Evolutionary conservation across 2,329 filamentous ascomycete species (phyloP), one percentile per base, ranked within the genome.

Genomic region (Aspergillus brasiliensis): DNA sequence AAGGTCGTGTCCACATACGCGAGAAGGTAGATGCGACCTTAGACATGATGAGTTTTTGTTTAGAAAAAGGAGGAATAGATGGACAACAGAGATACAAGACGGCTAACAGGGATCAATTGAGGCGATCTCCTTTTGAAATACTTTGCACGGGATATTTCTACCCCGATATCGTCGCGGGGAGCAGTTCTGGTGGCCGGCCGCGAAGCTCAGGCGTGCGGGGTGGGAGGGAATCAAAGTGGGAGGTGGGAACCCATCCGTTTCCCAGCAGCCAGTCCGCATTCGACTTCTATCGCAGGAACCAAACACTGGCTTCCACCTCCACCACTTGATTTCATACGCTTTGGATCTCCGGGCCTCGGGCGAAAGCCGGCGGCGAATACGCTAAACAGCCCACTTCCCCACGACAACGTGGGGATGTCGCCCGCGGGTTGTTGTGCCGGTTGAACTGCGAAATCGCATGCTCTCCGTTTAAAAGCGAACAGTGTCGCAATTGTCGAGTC

Each of bases 11-110:
- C 10, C 37, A 62, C 68, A 40, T 69, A 74, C 73, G 73, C 62
- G 74, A 75, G 47, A 77, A 77, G 13, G 73, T 73, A 10, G 74
- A 74, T 23, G 74, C 72, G 49, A 76, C 74, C 54, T 69, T 73
- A 6, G 72, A 75, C 73, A 74, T 75, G 51, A 23, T 66, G 58
- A 6, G 51, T 17, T 11, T 13, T 28, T 15, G 38, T 42, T 5
- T 8, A n/a, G 7, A 4, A 6, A 3, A 6, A 10, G 19, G 7
- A 3, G 44, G 17, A 21, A 44, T 2, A n/a, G 23, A 28, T 44
- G 38, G 34, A 28, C 17, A 42, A 13, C 25, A 25, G 17, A 46
- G 11, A 17, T 27, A 3, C 38, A 6, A 34, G 28, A 17, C 8
- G n/a, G 19, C 28, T 8, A 17, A 15, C 37, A 28, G 23, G 23